Evolutionary conservation across 768 basidiomycete genomes (phyloP).

Genomic region (Mycena indigotica): DNA sequence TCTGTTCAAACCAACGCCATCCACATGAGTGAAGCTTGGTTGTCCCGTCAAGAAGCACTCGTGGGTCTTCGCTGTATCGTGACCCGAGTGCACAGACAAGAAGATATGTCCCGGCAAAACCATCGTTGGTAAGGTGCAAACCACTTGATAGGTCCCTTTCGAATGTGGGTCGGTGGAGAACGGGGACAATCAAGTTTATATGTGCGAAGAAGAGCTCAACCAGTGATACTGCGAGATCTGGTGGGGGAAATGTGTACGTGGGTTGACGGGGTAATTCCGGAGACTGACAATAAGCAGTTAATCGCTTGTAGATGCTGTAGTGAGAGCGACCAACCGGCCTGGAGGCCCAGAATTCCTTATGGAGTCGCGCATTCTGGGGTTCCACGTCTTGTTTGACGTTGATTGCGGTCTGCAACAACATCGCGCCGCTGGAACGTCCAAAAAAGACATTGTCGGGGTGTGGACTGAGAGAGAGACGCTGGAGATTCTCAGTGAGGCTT

Average conservation of each 20-base stretch:
- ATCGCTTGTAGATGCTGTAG: not conserved
- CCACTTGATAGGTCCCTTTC: conserved; percentile 49
- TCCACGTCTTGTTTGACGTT: conserved; percentile 47
- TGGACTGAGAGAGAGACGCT: conserved; percentile 41
- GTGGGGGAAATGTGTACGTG: conserved; percentile 50
- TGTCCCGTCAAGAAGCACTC: conserved; percentile 52
- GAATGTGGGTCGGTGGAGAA: conserved; percentile 77
- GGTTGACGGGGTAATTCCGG: conserved; percentile 19
- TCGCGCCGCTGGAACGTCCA: conserved; percentile 54
- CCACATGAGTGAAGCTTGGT: conserved; percentile 51
- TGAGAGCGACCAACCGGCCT: conserved; percentile 40
- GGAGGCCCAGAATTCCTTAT: conserved; percentile 50
- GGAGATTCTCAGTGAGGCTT: conserved; percentile 34
- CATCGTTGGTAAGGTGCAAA: conserved; percentile 50
- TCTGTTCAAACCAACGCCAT: conserved; percentile 69
- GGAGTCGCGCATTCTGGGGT: conserved; percentile 33
- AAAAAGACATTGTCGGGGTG: conserved; percentile 44
- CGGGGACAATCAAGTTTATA: conserved; percentile 57
- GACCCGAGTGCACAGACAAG: conserved; percentile 62
- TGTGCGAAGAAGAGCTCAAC: conserved; percentile 68
- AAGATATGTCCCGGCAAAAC: conserved; percentile 52
- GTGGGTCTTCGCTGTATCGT: conserved; percentile 59
- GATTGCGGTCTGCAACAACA: conserved; percentile 55
- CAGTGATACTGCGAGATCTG: conserved; percentile 55
- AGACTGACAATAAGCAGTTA: conserved; percentile 23